These are phyloP conservation scores for Jackrogersella multiformis DNA, from an alignment of 495 filamentous ascomycete species.

Conservation along the genomic window DNA sequence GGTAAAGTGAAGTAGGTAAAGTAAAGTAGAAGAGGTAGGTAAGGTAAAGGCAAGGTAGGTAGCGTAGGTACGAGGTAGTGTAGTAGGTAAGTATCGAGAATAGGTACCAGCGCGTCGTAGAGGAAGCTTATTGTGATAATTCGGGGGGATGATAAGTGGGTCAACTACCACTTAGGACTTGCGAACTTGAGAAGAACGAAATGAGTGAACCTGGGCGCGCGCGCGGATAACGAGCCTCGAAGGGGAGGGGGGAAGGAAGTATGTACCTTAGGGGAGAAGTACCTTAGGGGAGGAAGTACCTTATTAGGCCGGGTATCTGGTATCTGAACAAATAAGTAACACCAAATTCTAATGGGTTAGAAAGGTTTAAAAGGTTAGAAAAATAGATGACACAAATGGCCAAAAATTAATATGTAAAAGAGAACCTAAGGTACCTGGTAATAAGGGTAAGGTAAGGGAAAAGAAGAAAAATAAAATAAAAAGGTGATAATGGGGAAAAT, in stretches of 20 bases:
- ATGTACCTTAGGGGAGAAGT: slow-evolving; percentile 21
- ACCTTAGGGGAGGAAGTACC: slow-evolving; percentile 8
- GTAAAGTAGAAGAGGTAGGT: too few species aligned
- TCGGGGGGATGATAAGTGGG: slow-evolving; percentile 40
- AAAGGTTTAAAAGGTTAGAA: neutral
- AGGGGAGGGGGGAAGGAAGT: too few species aligned
- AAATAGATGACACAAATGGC: slow-evolving; percentile 29
- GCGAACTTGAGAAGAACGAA: slow-evolving; percentile 20
- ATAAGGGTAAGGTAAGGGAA: neutral
- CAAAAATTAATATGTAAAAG: slow-evolving; percentile 16
- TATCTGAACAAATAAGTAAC: slow-evolving; percentile 39
- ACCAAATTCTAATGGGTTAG: slow-evolving; percentile 26
- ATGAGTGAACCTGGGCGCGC: slow-evolving; percentile 14
- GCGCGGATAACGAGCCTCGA: slow-evolving; percentile 29
- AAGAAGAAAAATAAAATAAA: slow-evolving; percentile 9
- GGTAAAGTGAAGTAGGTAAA: too few species aligned
- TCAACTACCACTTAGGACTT: slow-evolving; percentile 21
- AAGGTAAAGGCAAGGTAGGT: too few species aligned
- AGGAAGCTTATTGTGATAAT: slow-evolving; percentile 38
- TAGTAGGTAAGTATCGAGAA: slow-evolving; percentile 11
- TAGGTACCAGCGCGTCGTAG: slow-evolving; percentile 25
- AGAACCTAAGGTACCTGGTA: neutral
- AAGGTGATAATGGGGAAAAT: slow-evolving; percentile 17
- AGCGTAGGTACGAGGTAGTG: too few species aligned
- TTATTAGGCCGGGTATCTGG: slow-evolving; percentile 5